Conservation (phyloP, 768 basidiomycete species). For the Panaeolus cyanescens region DNA sequence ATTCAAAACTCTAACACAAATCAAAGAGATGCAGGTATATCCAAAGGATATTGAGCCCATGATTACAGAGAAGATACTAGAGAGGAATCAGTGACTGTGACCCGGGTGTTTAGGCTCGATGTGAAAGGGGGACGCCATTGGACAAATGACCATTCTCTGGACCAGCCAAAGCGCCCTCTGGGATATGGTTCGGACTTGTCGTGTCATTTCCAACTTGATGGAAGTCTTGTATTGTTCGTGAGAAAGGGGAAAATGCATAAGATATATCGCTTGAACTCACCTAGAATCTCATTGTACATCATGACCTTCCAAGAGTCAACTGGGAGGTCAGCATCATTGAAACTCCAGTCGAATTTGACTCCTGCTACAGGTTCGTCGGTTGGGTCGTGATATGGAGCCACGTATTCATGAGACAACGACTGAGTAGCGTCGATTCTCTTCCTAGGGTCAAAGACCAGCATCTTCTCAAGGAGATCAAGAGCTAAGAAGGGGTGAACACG, state of each 20-base stretch:
- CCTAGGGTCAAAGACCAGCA: constrained; percentile 98
- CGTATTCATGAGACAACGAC: constrained; percentile 90
- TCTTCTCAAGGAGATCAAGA: constrained; percentile 94
- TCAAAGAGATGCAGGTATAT: not conserved
- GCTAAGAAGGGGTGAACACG: constrained; percentile 46
- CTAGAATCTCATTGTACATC: constrained; percentile 99
- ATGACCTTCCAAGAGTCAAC: constrained; percentile 99
- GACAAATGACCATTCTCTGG: constrained; percentile 40
- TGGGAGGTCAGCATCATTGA: constrained; percentile 98
- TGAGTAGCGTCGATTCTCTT: constrained; percentile 95
- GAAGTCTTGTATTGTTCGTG: constrained; percentile 55
- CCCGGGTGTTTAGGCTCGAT: constrained; percentile 10
- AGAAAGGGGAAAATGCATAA: not conserved
- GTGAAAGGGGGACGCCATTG: constrained; percentile 16
- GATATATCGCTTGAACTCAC: constrained; percentile 52
- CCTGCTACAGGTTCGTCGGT: constrained; percentile 94
- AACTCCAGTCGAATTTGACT: constrained; percentile 98
- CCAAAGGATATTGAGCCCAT: not conserved
- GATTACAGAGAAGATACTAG: constrained; percentile 9
- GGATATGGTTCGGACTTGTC: constrained; percentile 47
- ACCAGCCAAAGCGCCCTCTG: constrained; percentile 72
- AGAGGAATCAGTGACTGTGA: not conserved
- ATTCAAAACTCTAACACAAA: not conserved
- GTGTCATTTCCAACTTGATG: constrained; percentile 71
- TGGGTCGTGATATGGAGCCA: constrained; percentile 97